phyloP scores from a whole-genome alignment of 2,329 filamentous ascomycete genomes.

The Chaetomium strumarium region DNA sequence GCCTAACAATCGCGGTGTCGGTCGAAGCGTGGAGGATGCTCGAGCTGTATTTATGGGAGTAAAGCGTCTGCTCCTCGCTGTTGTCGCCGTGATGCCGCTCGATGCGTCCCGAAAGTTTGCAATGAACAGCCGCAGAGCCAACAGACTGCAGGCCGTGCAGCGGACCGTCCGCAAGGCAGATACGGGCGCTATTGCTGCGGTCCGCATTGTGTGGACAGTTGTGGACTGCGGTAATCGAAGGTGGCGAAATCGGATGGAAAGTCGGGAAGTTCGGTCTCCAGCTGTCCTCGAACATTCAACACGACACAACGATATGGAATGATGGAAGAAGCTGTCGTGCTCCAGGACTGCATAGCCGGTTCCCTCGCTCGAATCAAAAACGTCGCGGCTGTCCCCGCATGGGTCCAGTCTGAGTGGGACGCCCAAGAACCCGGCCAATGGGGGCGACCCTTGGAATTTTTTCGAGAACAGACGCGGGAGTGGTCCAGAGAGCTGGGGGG shows the following conservation, averaged over 20 bases:
- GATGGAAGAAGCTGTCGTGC: no score
- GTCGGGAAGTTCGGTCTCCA: no score
- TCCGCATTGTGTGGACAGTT: background rate
- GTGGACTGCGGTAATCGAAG: background rate
- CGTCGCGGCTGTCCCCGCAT: no score
- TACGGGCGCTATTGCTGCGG: constrained; percentile 22
- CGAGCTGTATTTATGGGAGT: constrained; percentile 2
- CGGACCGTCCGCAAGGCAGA: constrained; percentile 22
- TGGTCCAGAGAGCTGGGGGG: background rate
- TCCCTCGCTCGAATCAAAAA: no score
- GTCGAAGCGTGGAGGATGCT: constrained; percentile 21
- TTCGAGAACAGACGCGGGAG: background rate
- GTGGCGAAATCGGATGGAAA: background rate
- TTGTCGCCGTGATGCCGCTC: background rate
- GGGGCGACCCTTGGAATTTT: constrained; percentile 1
- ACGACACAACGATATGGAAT: no score
- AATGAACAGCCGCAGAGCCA: constrained; percentile 24
- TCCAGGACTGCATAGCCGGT: no score
- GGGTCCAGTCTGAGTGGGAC: no score
- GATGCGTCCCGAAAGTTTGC: constrained; percentile 7
- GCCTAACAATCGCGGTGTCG: constrained; percentile 11
- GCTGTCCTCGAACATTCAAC: no score
- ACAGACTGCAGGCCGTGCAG: constrained; percentile 27
- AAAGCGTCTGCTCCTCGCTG: background rate
- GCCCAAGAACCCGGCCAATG: background rate